phyloP scores from a whole-genome alignment of 331 rosid genomes.

The Prunus yedoensis region DNA sequence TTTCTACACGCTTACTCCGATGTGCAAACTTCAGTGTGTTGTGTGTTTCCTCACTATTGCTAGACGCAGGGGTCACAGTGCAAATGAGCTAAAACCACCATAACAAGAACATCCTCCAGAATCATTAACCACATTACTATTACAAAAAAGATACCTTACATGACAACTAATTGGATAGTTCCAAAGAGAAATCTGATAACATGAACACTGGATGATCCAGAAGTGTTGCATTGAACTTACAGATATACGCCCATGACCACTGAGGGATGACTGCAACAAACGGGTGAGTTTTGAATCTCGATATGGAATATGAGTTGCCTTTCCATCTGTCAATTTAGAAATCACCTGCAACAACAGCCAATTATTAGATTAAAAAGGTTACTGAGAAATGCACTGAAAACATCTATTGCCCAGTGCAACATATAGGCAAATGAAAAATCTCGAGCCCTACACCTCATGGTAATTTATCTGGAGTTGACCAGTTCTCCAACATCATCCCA shows the following conservation, averaged over 20 bases:
- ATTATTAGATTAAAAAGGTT: neutral
- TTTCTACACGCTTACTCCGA: slow-evolving; percentile 52
- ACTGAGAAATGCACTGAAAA: neutral
- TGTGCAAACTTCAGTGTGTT: slow-evolving; percentile 57
- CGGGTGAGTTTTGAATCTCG: slow-evolving; percentile 63
- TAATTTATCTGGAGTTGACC: neutral
- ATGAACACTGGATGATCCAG: neutral
- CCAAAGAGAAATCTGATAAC: slow-evolving; percentile 6
- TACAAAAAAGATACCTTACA: neutral
- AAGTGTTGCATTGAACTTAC: slow-evolving; percentile 33
- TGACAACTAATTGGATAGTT: neutral
- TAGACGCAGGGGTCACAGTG: slow-evolving; percentile 55
- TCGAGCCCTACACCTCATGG: neutral
- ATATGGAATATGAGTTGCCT: slow-evolving; percentile 53
- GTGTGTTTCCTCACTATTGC: slow-evolving; percentile 56
- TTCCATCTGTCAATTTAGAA: slow-evolving; percentile 53
- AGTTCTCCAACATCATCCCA: neutral
- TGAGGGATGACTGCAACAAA: slow-evolving; percentile 54
- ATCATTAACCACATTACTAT: slow-evolving; percentile 12
- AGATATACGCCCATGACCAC: slow-evolving; percentile 54
- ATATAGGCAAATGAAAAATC: slow-evolving; percentile 8
- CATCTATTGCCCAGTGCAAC: neutral
- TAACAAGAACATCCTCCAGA: slow-evolving; percentile 9
- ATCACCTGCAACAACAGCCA: slow-evolving; percentile 43
- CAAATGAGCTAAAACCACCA: slow-evolving; percentile 42